These are phyloP conservation scores for Hydnum rufescens DNA, from an alignment of 768 basidiomycete genomes.

Conservation along the genomic window DNA sequence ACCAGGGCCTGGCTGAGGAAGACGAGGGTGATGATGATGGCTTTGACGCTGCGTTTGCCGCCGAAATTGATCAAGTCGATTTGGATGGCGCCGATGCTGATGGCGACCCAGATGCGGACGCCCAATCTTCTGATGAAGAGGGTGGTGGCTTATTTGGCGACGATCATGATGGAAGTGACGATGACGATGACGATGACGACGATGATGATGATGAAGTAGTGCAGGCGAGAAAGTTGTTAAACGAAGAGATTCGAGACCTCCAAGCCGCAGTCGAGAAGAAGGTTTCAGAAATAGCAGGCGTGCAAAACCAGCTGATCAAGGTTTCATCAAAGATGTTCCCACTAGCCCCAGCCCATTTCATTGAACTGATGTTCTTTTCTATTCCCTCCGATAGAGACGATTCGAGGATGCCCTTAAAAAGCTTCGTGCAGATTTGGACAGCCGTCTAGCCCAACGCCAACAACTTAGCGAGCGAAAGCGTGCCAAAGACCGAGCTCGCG, in stretches of 20 bases:
- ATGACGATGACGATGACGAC: conserved; percentile 39
- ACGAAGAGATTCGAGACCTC: conserved; percentile 76
- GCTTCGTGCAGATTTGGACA: conserved; percentile 65
- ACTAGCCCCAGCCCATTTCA: neutral
- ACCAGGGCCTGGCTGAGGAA: conserved; percentile 38
- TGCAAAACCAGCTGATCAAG: conserved; percentile 73
- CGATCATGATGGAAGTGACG: conserved; percentile 29
- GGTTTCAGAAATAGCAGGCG: conserved; percentile 58
- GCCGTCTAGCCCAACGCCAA: conserved; percentile 62
- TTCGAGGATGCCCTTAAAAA: conserved; percentile 88
- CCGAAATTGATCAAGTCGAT: conserved; percentile 30
- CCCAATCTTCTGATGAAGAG: conserved; percentile 49
- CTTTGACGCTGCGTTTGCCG: conserved; percentile 75
- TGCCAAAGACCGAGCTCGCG: conserved; percentile 7
- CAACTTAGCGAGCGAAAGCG: conserved; percentile 54
- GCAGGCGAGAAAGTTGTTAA: conserved; percentile 47
- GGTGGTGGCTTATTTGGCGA: no score
- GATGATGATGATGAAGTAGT: conserved; percentile 28
- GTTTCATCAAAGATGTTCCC: conserved; percentile 21
- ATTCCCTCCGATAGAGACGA: conserved; percentile 38
- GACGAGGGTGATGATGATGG: conserved; percentile 40
- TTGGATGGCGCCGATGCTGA: conserved; percentile 49
- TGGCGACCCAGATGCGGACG: conserved; percentile 29
- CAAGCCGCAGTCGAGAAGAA: conserved; percentile 80
- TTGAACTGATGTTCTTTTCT: neutral